phyloP scores from a whole-genome alignment of 1,284 basidiomycete genomes.

The Agaricales sp. region DNA sequence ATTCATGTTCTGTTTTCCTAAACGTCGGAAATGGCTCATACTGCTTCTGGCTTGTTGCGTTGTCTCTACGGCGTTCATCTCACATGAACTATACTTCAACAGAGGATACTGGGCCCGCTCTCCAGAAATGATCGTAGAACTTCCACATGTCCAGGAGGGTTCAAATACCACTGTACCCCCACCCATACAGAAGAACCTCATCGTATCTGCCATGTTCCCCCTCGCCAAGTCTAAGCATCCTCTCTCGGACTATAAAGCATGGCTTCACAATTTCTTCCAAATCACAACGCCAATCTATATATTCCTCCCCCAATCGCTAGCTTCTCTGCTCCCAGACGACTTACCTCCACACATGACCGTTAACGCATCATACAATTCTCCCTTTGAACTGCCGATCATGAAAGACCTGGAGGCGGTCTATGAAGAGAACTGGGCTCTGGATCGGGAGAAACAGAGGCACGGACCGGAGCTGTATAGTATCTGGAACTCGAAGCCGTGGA shows the following conservation, averaged over 20 bases:
- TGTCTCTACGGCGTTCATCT: not conserved
- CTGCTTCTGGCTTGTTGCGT: not conserved
- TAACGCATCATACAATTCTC: slow-evolving; percentile 32
- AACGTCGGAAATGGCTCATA: not conserved
- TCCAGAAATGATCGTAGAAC: not conserved
- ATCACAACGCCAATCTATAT: slow-evolving; percentile 42
- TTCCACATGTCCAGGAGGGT: not conserved
- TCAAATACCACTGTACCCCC: slow-evolving; percentile 1
- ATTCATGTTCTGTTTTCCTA: not conserved
- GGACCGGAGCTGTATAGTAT: slow-evolving; percentile 39
- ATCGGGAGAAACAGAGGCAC: slow-evolving; percentile 31
- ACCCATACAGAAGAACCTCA: slow-evolving; percentile 22
- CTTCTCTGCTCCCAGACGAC: slow-evolving; percentile 20
- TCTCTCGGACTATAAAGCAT: slow-evolving; percentile 29
- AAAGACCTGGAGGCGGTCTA: slow-evolving; percentile 23
- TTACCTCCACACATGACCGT: slow-evolving; percentile 26
- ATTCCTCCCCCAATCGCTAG: slow-evolving; percentile 33
- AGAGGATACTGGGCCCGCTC: not conserved
- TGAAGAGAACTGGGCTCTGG: slow-evolving; percentile 27
- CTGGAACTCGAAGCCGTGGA: slow-evolving; percentile 42
- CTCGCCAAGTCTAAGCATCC: slow-evolving; percentile 38
- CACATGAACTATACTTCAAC: not conserved
- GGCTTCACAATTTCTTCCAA: slow-evolving; percentile 31
- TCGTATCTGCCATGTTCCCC: slow-evolving; percentile 44
- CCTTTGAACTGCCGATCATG: slow-evolving; percentile 38